phyloP scores from a whole-genome alignment of 371 early-diverging fungal species.

The Mucor mucedo region DNA sequence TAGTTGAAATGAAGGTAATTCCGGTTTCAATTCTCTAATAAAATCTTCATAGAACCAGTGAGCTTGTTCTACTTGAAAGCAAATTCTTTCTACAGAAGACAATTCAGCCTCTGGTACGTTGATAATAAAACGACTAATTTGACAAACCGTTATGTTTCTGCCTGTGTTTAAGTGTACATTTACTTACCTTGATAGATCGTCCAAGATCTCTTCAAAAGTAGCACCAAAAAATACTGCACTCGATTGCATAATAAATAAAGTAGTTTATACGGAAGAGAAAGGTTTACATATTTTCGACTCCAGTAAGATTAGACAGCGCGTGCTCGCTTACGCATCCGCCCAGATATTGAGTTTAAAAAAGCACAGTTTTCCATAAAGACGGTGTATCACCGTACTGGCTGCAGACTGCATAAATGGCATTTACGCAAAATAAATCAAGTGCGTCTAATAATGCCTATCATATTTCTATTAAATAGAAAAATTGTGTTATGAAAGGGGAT shows the following conservation, averaged over 20 bases:
- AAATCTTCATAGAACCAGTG: slow-evolving; percentile 99
- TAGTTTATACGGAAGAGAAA: neutral
- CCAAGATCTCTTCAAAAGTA: slow-evolving; percentile 79
- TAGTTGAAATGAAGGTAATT: slow-evolving; percentile 78
- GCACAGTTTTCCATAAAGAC: too few relatives aligned
- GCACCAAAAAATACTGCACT: slow-evolving; percentile 67
- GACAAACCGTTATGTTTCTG: neutral
- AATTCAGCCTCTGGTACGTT: slow-evolving; percentile 95
- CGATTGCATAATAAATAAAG: slow-evolving; percentile 29
- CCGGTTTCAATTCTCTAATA: slow-evolving; percentile 82
- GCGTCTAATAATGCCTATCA: too few relatives aligned
- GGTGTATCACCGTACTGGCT: too few relatives aligned
- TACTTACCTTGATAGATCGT: slow-evolving; percentile 82
- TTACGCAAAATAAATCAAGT: too few relatives aligned
- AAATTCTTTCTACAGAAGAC: slow-evolving; percentile 89
- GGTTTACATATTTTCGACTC: neutral
- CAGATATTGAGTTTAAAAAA: too few relatives aligned
- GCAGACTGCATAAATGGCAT: too few relatives aligned
- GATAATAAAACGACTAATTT: slow-evolving; percentile 93
- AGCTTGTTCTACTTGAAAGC: slow-evolving; percentile 99
- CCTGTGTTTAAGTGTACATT: neutral
- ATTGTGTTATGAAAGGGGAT: too few relatives aligned
- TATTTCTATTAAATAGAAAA: too few relatives aligned
- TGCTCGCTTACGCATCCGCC: neutral
- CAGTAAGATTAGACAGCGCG: too few relatives aligned